phyloP scores from a whole-genome alignment of 768 basidiomycete species.

The Mycena capillaripes region DNA sequence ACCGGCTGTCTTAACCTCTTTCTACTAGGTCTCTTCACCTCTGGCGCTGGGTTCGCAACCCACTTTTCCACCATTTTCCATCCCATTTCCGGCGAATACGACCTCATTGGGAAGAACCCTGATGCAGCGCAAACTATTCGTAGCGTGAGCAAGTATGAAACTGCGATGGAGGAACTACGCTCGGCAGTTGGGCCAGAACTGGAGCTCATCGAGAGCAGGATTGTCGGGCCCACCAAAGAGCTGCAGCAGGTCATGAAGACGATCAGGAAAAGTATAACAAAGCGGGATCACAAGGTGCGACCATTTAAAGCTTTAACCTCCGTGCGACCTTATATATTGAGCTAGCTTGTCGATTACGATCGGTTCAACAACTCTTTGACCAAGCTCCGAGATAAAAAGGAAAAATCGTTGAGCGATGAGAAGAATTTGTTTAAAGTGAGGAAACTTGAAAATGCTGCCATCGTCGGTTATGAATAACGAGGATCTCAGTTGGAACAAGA shows the following conservation, averaged over 20 bases:
- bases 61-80: slow-evolving; percentile 77
- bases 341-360: slow-evolving; percentile 91
- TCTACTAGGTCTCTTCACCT: slow-evolving; percentile 72
- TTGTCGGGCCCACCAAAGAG: slow-evolving; percentile 91
- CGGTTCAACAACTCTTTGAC: slow-evolving; percentile 96
- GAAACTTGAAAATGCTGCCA: slow-evolving; percentile 21
- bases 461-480: background rate
- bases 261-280: slow-evolving; percentile 94
- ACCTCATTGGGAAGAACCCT: slow-evolving; percentile 84
- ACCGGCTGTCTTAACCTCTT: background rate
- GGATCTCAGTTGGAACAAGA: slow-evolving; percentile 89
- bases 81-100: slow-evolving; percentile 82
- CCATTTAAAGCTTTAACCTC: background rate
- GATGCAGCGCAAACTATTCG: slow-evolving; percentile 82
- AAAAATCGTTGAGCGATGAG: slow-evolving; percentile 95
- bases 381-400: slow-evolving; percentile 98
- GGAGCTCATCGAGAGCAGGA: slow-evolving; percentile 91
- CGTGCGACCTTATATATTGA: slow-evolving; percentile 11
- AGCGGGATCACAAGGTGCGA: slow-evolving; percentile 93
- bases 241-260: slow-evolving; percentile 87
- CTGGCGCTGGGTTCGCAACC: slow-evolving; percentile 72
- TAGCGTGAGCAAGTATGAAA: slow-evolving; percentile 81
- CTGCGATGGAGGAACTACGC: slow-evolving; percentile 86
- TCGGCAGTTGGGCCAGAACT: slow-evolving; percentile 88
- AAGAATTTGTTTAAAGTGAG: slow-evolving; percentile 95